phyloP scores from a whole-genome alignment of 2,329 filamentous ascomycete species.

The Botrytis elliptica region DNA sequence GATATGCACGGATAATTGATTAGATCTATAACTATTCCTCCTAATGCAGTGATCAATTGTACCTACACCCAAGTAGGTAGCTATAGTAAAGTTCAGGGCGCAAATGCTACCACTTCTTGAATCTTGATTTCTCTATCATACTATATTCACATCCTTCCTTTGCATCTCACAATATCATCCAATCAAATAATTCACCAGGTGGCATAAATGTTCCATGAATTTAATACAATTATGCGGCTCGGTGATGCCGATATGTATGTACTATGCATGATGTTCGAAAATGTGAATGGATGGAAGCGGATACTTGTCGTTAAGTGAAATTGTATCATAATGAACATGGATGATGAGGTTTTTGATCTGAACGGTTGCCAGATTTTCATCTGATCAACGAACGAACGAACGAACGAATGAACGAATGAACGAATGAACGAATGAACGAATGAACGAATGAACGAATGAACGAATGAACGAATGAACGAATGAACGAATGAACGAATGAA shows the following conservation, averaged over 20 bases:
- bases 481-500: not conserved
- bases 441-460: not conserved
- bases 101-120: not conserved
- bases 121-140: not conserved
- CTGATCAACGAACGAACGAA: not conserved
- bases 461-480: not conserved
- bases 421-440: not conserved
- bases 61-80: not conserved
- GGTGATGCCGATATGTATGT: conserved; percentile 10
- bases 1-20: not conserved
- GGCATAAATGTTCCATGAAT: not conserved
- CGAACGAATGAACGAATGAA: not conserved
- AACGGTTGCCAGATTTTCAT: not conserved
- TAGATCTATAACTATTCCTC: not conserved
- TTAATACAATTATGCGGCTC: conserved; percentile 8
- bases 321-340: conserved; percentile 7
- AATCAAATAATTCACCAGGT: not conserved
- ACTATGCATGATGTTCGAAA: not conserved
- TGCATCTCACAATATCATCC: not conserved
- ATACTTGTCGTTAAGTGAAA: not conserved
- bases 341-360: not conserved
- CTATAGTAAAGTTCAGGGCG: not conserved
- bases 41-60: not conserved
- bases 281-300: not conserved
- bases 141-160: not conserved